These are phyloP conservation scores for Triadica sebifera DNA, from an alignment of 345 rosid species.

Conservation along the genomic window DNA sequence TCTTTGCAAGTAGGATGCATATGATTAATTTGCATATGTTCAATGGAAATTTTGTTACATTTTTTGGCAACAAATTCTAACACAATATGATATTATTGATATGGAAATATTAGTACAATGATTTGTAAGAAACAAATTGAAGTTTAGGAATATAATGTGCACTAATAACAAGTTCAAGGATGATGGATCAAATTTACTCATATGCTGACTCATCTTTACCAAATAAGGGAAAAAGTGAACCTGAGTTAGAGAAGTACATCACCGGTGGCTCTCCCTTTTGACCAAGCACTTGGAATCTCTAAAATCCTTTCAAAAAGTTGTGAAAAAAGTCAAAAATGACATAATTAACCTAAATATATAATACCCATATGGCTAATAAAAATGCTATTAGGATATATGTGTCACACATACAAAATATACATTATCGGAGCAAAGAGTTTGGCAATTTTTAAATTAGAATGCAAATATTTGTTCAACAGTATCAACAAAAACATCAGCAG, in stretches of 20 bases:
- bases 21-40: background rate
- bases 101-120: background rate
- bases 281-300: constrained; percentile 87
- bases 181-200: background rate
- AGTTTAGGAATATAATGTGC: background rate
- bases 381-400: constrained; percentile 1
- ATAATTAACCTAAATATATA: constrained; percentile 11
- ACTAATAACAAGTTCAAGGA: background rate
- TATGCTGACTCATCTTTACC: background rate
- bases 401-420: constrained; percentile 26
- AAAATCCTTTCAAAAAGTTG: constrained; percentile 92
- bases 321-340: constrained; percentile 18
- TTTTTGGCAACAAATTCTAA: too few species aligned
- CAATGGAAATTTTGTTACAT: background rate
- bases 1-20: background rate
- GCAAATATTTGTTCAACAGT: constrained; percentile 84
- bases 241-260: constrained; percentile 90
- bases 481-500: constrained; percentile 87
- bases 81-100: background rate
- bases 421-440: constrained; percentile 93
- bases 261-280: constrained; percentile 96
- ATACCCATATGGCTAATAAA: constrained; percentile 3
- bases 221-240: constrained; percentile 8
- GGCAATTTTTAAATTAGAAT: constrained; percentile 77
- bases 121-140: background rate